phyloP scores from a whole-genome alignment of 2,329 filamentous ascomycete species.

The Fusarium marasasianum region DNA sequence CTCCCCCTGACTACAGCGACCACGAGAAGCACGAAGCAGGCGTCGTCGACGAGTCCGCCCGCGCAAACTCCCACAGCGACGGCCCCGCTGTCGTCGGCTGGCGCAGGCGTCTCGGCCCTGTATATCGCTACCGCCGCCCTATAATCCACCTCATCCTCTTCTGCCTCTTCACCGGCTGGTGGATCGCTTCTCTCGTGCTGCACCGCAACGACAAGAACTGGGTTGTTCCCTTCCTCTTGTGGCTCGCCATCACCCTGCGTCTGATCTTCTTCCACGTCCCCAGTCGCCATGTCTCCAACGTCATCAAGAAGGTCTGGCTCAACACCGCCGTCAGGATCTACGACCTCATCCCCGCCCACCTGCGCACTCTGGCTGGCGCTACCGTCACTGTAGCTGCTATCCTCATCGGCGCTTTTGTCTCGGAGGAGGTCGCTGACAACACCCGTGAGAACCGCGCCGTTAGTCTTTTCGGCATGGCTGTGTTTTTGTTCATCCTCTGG shows the following conservation, averaged over 20 bases:
- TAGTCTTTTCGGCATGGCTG: slow-evolving; percentile 78
- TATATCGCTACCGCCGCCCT: slow-evolving; percentile 58
- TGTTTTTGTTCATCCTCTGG: slow-evolving; percentile 76
- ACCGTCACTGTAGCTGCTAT: slow-evolving; percentile 74
- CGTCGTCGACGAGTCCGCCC: slow-evolving; percentile 43
- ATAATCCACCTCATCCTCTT: slow-evolving; percentile 58
- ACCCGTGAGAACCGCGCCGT: slow-evolving; percentile 82
- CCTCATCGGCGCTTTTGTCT: slow-evolving; percentile 80
- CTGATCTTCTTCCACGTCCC: slow-evolving; percentile 79
- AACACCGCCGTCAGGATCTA: slow-evolving; percentile 69
- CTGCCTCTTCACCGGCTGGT: slow-evolving; percentile 68
- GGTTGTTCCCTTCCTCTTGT: slow-evolving; percentile 86
- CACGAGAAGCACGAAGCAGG: slow-evolving; percentile 50
- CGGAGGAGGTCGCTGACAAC: slow-evolving; percentile 77
- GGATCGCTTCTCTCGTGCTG: slow-evolving; percentile 77
- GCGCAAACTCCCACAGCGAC: slow-evolving; percentile 31
- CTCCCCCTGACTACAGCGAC: slow-evolving; percentile 52
- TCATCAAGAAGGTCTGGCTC: slow-evolving; percentile 74
- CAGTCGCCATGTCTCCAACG: slow-evolving; percentile 70
- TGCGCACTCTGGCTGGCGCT: slow-evolving; percentile 71
- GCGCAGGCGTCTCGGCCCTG: slow-evolving; percentile 40
- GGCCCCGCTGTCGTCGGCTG: slow-evolving; percentile 5
- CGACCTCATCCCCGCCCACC: slow-evolving; percentile 70
- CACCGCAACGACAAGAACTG: slow-evolving; percentile 80
- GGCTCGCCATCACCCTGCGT: slow-evolving; percentile 77